Conservation (phyloP, 2,329 filamentous ascomycete species). For the Fusarium albosuccineum region DNA sequence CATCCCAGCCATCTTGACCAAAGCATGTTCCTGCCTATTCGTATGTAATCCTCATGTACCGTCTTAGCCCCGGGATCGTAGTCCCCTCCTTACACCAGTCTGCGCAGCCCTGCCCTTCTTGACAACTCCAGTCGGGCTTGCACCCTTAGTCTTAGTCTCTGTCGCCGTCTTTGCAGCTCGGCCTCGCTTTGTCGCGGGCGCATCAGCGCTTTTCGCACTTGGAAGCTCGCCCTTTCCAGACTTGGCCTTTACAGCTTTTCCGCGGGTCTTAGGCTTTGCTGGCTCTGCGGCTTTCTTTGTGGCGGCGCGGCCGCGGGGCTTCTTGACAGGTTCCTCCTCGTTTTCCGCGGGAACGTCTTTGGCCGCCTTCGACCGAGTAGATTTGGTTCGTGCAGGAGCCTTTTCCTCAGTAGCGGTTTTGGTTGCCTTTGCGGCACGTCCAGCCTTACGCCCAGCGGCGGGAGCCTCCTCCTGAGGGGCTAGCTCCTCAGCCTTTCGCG, state of each 20-base stretch:
- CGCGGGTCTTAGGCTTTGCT: conserved; percentile 35
- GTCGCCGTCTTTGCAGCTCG: conserved; percentile 15
- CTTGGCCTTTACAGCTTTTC: conserved; percentile 36
- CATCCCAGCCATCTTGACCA: neutral
- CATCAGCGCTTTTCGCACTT: conserved; percentile 24
- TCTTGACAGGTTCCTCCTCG: conserved; percentile 8
- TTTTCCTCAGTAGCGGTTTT: conserved; percentile 18
- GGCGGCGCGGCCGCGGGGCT: conserved; percentile 31
- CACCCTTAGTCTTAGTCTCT: conserved; percentile 18
- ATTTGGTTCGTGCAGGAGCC: conserved; percentile 25
- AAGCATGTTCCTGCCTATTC: conserved; percentile 1
- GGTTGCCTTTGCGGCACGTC: conserved; percentile 27
- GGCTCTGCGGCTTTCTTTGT: neutral
- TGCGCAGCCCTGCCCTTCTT: conserved; percentile 37
- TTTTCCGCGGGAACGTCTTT: conserved; percentile 12
- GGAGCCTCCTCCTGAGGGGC: conserved; percentile 9
- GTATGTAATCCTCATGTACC: neutral
- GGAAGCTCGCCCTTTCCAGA: conserved; percentile 44
- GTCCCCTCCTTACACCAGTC: conserved; percentile 33
- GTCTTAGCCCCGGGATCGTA: conserved; percentile 34
- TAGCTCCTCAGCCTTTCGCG: conserved; percentile 26
- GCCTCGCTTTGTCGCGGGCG: conserved; percentile 27
- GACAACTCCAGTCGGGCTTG: conserved; percentile 34
- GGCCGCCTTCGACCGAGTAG: conserved; percentile 22
- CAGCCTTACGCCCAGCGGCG: conserved; percentile 13